These are phyloP conservation scores for Geoglossum cookeanum DNA, from an alignment of 2,329 filamentous ascomycete species.

Conservation along the genomic window DNA sequence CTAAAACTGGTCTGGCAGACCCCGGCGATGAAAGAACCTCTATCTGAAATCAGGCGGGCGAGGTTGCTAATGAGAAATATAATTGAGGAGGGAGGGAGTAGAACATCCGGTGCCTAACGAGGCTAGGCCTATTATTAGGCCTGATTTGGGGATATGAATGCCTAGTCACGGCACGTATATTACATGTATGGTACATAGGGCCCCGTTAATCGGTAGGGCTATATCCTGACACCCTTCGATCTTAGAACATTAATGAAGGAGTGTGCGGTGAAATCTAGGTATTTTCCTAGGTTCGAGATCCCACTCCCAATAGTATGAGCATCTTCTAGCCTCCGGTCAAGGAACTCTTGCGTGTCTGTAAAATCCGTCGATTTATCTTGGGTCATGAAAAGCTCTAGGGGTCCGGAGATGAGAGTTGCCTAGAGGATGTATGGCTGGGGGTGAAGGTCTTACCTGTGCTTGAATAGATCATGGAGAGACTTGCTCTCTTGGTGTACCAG, in stretches of 20 bases:
- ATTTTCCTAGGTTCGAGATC: constrained; percentile 47
- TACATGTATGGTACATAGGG: neutral
- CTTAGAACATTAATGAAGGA: constrained; percentile 65
- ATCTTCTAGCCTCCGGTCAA: constrained; percentile 58
- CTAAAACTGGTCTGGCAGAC: neutral
- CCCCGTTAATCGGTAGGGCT: constrained; percentile 11
- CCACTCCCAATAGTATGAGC: constrained; percentile 41
- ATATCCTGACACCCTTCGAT: constrained; percentile 75
- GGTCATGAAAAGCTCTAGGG: constrained; percentile 79
- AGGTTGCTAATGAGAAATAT: neutral
- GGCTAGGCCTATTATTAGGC: neutral
- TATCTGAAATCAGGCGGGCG: neutral
- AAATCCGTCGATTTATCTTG: constrained; percentile 61
- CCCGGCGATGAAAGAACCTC: neutral
- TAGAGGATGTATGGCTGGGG: neutral
- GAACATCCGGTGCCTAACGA: neutral
- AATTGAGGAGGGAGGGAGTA: neutral
- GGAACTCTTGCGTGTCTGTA: constrained; percentile 57
- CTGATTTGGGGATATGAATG: neutral
- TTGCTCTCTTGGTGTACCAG: constrained; percentile 66
- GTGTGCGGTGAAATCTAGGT: constrained; percentile 62
- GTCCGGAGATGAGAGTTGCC: constrained; percentile 6
- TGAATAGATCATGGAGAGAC: constrained; percentile 48
- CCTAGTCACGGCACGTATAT: neutral
- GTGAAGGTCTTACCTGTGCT: constrained; percentile 23